Percentiles rank a stretch among this genome's conserved stretches.
These are phyloP conservation scores for Circinella umbellata DNA, from an alignment of 371 early-diverging fungal genomes.

Conservation along the genomic window DNA sequence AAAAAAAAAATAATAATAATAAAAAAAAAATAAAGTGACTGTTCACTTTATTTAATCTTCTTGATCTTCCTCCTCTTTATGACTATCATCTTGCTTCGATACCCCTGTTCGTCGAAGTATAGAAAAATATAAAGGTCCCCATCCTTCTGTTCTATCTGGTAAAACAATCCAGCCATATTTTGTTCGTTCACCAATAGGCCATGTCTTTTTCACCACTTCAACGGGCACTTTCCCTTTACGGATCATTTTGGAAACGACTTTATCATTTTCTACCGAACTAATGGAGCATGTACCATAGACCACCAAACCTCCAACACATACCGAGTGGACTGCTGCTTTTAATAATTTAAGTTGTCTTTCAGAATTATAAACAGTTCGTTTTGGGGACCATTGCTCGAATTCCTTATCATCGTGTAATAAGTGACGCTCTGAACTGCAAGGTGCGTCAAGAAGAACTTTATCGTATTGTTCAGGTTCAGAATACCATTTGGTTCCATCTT, in stretches of 20 bases:
- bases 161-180: conserved; percentile 64
- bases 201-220: conserved; percentile 43
- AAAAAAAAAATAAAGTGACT: conserved; percentile 2
- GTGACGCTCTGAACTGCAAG: conserved; percentile 81
- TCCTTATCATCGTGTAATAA: conserved; percentile 59
- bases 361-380: conserved; percentile 55
- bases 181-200: conserved; percentile 61
- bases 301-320: conserved; percentile 62
- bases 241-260: conserved; percentile 58
- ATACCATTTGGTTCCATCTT: conserved; percentile 58
- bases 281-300: conserved; percentile 81
- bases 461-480: conserved; percentile 58
- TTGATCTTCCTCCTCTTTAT: conserved; percentile 25
- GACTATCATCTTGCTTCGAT: conserved; percentile 28
- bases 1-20: conserved; percentile 1
- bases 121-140: conserved; percentile 67
- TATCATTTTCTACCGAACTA: conserved; percentile 73
- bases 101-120: conserved; percentile 45
- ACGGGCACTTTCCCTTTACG: conserved; percentile 46
- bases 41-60: neutral
- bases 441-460: conserved; percentile 76
- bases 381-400: conserved; percentile 56
- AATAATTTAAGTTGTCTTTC: conserved; percentile 64
- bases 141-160: conserved; percentile 59
- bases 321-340: conserved; percentile 61